These are phyloP conservation scores for Nannizzia gypsea DNA, from an alignment of 2,329 filamentous ascomycete species.

Conservation along the genomic window DNA sequence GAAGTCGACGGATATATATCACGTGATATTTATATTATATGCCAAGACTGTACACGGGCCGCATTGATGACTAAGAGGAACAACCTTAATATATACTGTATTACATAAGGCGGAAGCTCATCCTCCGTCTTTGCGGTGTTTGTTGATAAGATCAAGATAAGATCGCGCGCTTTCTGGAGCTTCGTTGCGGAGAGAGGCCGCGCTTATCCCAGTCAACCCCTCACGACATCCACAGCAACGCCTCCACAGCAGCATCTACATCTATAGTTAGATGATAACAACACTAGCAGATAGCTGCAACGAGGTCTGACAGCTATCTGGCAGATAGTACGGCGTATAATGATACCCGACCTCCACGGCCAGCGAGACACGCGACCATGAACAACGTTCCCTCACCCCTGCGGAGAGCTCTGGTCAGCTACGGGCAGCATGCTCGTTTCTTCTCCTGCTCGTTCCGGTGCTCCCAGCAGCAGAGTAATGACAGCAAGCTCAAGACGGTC, in stretches of 20 bases:
- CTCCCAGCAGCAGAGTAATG: constrained; percentile 6
- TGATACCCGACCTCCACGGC: background rate
- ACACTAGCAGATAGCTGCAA: too few relatives aligned
- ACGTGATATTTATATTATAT: too few relatives aligned
- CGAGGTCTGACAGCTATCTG: too few relatives aligned
- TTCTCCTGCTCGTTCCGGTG: constrained; percentile 10
- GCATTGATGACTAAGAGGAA: background rate
- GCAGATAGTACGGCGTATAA: background rate
- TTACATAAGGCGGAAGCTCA: background rate
- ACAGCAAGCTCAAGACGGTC: constrained; percentile 16
- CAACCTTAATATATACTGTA: background rate
- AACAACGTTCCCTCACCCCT: constrained; percentile 7
- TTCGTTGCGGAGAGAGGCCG: background rate
- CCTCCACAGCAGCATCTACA: background rate
- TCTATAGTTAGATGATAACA: background rate
- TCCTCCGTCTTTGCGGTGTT: background rate
- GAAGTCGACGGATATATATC: too few relatives aligned
- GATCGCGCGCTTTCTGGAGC: background rate
- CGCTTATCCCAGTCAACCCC: constrained; percentile 7
- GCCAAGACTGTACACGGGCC: background rate
- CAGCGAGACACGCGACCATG: constrained; percentile 7
- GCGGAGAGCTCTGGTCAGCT: constrained; percentile 7
- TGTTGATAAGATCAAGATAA: background rate
- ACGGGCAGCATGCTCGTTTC: constrained; percentile 7
- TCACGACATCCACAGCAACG: background rate